A percentile compares a stretch with the other conserved stretches of the same genome.
Conservation (phyloP, 495 filamentous ascomycete species). For the Penicillium angulare region DNA sequence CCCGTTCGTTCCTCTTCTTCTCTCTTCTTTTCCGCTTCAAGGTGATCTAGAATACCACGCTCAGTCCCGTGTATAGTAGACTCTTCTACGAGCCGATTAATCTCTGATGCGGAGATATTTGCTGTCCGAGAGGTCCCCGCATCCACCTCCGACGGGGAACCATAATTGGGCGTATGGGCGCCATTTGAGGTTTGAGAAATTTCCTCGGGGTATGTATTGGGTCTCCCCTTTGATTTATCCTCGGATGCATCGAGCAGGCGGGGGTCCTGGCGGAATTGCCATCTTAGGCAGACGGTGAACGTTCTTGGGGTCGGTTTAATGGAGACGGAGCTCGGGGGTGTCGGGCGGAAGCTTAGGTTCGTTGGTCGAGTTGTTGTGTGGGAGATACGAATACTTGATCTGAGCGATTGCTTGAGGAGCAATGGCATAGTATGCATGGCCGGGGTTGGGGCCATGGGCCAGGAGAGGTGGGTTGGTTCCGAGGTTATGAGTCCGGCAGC, state of each 20-base stretch:
- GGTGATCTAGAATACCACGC: slow-evolving; percentile 3
- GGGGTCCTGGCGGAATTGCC: slow-evolving; percentile 35
- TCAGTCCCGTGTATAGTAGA: slow-evolving; percentile 4
- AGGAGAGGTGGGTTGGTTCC: slow-evolving; percentile 11
- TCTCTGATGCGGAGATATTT: slow-evolving; percentile 11
- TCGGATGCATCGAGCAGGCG: slow-evolving; percentile 17
- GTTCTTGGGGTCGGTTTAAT: slow-evolving; percentile 20
- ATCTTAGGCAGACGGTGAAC: slow-evolving; percentile 41
- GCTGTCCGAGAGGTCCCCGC: slow-evolving; percentile 19
- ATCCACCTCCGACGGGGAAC: slow-evolving; percentile 15
- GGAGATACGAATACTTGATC: slow-evolving; percentile 26
- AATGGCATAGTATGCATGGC: slow-evolving; percentile 47
- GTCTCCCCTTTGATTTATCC: slow-evolving; percentile 22
- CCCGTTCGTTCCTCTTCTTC: slow-evolving; percentile 7
- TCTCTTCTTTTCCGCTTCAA: background rate
- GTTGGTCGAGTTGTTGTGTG: slow-evolving; percentile 18
- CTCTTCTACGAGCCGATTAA: slow-evolving; percentile 7
- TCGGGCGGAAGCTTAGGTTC: slow-evolving; percentile 18
- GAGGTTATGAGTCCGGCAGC: slow-evolving; percentile 1
- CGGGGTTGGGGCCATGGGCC: slow-evolving; percentile 22
- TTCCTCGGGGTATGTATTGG: slow-evolving; percentile 16
- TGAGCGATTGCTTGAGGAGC: slow-evolving; percentile 39
- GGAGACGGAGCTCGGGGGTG: slow-evolving; percentile 25
- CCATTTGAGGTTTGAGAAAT: slow-evolving; percentile 13
- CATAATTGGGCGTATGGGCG: slow-evolving; percentile 17